Evolutionary conservation across 1,139 yeast genomes (phyloP), one percentile per base, ranked within the genome.

Genomic region (Meyerozyma guilliermondii): DNA sequence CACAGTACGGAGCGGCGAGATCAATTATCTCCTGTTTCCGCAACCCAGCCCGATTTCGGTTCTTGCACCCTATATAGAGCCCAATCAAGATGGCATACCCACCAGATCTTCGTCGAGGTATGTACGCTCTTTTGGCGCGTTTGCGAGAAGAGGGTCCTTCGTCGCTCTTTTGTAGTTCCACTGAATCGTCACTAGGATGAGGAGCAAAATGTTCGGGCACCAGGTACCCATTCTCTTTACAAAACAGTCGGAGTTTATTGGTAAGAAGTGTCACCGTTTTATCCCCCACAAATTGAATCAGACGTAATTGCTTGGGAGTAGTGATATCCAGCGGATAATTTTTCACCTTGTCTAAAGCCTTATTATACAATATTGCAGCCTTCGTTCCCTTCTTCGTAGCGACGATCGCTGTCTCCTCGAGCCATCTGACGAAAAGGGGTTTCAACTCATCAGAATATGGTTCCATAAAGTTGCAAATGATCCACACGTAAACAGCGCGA

Each of bases 51-150:
- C 36, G 23, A 22, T 57, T 55, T 20, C 71, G 52, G 1, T 62
- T 53, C 8, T 65, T 62, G 53, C 84, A 92, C 26, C 74, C 60
- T 36, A 78, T 68, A 41, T 76, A 68, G 11, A 92, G 62, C 0
- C 85, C 84, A 17, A 89, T 51, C 31, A 92, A 55, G 6, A 92
- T 85, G 0, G 95, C 96, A 63, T 86, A 92, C 0, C 89, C 94
- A 0, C 98, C 97, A 0, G 95, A 80, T 35, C 94, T 67, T 48
- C 80, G 80, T 38, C 74, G 72, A 1, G 98, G 98, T 0, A 91
- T 74, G 58, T 87, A 92, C 35, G 62, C 66, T 44, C 71, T 44
- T 62, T 59, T 35, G 55, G 59, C 45, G 43, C 54, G 58, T 45
- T 54, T 57, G 44, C 58, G 62, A 23, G 57, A 50, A 17, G 49